Percentiles rank a stretch among this genome's conserved stretches.
These are phyloP conservation scores for Datisca glomerata DNA, from an alignment of 306 rosid genomes.

Conservation along the genomic window DNA sequence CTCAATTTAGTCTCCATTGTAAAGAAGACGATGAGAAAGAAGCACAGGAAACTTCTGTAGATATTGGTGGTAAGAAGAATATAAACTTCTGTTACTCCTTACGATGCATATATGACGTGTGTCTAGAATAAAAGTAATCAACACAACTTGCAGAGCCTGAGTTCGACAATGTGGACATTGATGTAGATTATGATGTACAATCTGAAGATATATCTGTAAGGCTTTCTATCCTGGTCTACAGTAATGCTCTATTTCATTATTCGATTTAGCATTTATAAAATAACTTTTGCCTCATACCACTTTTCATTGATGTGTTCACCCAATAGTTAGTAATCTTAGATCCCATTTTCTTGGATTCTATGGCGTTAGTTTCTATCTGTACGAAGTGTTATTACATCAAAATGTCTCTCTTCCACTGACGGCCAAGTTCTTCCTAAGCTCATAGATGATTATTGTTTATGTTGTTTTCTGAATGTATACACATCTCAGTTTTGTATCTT, in stretches of 20 bases:
- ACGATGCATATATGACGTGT: slow-evolving; percentile 5
- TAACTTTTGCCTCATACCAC: too few species aligned
- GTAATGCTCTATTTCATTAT: too few species aligned
- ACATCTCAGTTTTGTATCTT: background rate
- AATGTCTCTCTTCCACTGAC: too few species aligned
- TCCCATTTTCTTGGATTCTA: too few species aligned
- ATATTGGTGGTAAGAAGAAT: slow-evolving; percentile 48
- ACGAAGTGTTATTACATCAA: too few species aligned
- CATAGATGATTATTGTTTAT: too few species aligned
- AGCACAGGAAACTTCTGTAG: slow-evolving; percentile 29
- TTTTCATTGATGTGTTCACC: too few species aligned
- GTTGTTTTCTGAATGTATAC: too few species aligned
- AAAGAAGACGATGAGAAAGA: slow-evolving; percentile 28
- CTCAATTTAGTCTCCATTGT: slow-evolving; percentile 20
- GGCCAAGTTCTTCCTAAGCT: too few species aligned
- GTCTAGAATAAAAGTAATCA: slow-evolving; percentile 10
- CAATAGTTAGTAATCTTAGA: too few species aligned
- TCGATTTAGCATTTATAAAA: too few species aligned
- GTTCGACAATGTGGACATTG: slow-evolving; percentile 30
- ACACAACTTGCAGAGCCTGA: slow-evolving; percentile 27
- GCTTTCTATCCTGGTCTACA: slow-evolving; percentile 9
- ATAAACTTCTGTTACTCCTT: slow-evolving; percentile 6
- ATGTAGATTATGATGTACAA: slow-evolving; percentile 8
- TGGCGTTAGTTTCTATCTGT: too few species aligned
- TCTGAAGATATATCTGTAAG: slow-evolving; percentile 31